Base-by-base conservation (phyloP, 2,329 filamentous ascomycete genomes). In the Epichloe elymi region DNA sequence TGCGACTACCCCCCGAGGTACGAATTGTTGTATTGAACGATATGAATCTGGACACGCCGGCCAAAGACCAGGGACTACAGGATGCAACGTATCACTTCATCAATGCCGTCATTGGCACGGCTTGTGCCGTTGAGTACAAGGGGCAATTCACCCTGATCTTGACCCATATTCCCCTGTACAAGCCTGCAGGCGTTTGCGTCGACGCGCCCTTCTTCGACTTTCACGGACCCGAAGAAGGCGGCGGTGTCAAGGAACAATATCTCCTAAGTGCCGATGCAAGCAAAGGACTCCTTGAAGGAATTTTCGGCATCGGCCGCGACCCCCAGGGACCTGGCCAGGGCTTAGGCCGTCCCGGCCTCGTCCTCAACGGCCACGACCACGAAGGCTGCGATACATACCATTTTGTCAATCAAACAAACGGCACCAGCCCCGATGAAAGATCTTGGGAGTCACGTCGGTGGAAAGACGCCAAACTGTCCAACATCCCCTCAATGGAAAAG, bases 311-410 rank as follows among this genome's bases (percentile, higher is more conserved):
- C 67, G 86, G 74, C 60, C 79, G 77, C 5, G 76, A 86, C 55
- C 59, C 59, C 1, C 65, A 70, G 33, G 84, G 79, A 0, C 71
- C 79, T 0, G 80, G 73, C 0, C 63, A 67, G 11, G 88, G 88
- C 1, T 69, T 70, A 48, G 88, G 88, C 1, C 74, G 88, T 15
- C 76, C 73, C 8, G 90, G 91, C 1, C 70, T 97, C 5, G 82
- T 98, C 26, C 69, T 98, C 39, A 96, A 90, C 46, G 93, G 93
- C 0, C 93, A 98, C 64, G 93, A 98, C 62, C 93, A 98, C 65
- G 87, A 86, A 58, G 93, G 93, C 6, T 98, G 93, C 63, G 89
- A 97, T 66, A 85, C 84, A 7, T 85, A 85, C 61, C 93, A 98
- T 70, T 91, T 78, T 60, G 75, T 88, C 63, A 83, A 86, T 65